These are phyloP conservation scores for Myxozyma geophila DNA, from an alignment of 805 yeast species.

Conservation along the genomic window DNA sequence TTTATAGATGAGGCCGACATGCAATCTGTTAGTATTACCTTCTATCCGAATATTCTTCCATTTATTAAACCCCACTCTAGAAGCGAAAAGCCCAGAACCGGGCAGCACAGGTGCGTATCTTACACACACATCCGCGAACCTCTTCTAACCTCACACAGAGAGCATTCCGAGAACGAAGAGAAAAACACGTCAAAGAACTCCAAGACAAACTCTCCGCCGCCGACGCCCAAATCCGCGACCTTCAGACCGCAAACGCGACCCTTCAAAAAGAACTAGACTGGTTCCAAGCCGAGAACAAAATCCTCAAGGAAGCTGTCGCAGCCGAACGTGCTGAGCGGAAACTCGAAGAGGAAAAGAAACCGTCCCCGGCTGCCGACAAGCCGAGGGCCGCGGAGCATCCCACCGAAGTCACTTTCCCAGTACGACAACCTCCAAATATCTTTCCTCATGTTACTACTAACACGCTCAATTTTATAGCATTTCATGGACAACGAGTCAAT, in stretches of 20 bases:
- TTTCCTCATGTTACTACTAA: not conserved
- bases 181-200: slow-evolving; percentile 25
- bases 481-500: slow-evolving; percentile 5
- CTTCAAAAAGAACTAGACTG: slow-evolving; percentile 24
- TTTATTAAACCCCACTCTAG: slow-evolving; percentile 45
- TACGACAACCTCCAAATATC: not conserved
- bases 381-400: not conserved
- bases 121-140: not conserved
- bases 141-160: slow-evolving; percentile 3
- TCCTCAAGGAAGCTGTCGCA: slow-evolving; percentile 10
- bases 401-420: slow-evolving; percentile 17
- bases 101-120: slow-evolving; percentile 26
- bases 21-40: slow-evolving; percentile 5
- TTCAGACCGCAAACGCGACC: slow-evolving; percentile 12
- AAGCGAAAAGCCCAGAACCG: slow-evolving; percentile 43
- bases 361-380: not conserved
- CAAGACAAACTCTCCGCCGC: slow-evolving; percentile 17
- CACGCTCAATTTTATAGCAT: not conserved
- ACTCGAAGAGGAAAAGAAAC: not conserved
- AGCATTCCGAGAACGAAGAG: slow-evolving; percentile 34
- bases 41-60: not conserved
- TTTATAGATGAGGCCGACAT: slow-evolving; percentile 5
- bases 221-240: not conserved
- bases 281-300: slow-evolving; percentile 24
- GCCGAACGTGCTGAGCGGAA: not conserved